Percentiles rank a stretch among this genome's conserved stretches.
Evolutionary conservation across 495 filamentous ascomycete genomes (phyloP).

Genomic region (Cryomyces minteri): DNA sequence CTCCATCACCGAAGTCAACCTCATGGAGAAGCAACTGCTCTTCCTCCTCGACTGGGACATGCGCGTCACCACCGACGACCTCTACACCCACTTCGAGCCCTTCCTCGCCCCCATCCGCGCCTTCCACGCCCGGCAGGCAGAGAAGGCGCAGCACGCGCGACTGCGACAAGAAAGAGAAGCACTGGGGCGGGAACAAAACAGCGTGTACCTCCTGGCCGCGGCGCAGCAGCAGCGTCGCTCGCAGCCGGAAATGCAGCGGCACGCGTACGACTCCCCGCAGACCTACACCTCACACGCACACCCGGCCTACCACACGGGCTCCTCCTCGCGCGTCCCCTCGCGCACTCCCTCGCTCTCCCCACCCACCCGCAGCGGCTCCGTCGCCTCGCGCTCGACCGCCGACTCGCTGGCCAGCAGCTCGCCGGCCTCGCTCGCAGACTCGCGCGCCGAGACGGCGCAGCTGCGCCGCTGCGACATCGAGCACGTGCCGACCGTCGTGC

Average conservation of each 20-base stretch:
- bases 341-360: constrained; percentile 24
- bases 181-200: constrained; percentile 7
- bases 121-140: constrained; percentile 17
- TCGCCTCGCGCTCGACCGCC: constrained; percentile 9
- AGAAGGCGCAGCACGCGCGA: constrained; percentile 24
- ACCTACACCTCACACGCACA: constrained; percentile 6
- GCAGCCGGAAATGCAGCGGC: constrained; percentile 6
- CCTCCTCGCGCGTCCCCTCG: constrained; percentile 16
- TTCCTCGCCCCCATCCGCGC: constrained; percentile 72
- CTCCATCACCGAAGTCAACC: constrained; percentile 83
- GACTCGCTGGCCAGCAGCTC: constrained; percentile 7
- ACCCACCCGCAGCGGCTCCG: constrained; percentile 19
- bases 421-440: constrained; percentile 10
- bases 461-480: constrained; percentile 21
- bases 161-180: constrained; percentile 21
- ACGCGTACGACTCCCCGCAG: constrained; percentile 1
- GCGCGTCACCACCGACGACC: constrained; percentile 63
- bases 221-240: constrained; percentile 14
- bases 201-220: constrained; percentile 16
- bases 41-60: constrained; percentile 89
- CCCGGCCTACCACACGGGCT: constrained; percentile 7
- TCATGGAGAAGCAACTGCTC: constrained; percentile 96
- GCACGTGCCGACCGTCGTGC: constrained; percentile 17
- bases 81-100: constrained; percentile 69
- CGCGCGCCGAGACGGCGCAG: constrained; percentile 13